phyloP scores from a whole-genome alignment of 805 yeast genomes.

The Helenozyma rhizophorensis region DNA sequence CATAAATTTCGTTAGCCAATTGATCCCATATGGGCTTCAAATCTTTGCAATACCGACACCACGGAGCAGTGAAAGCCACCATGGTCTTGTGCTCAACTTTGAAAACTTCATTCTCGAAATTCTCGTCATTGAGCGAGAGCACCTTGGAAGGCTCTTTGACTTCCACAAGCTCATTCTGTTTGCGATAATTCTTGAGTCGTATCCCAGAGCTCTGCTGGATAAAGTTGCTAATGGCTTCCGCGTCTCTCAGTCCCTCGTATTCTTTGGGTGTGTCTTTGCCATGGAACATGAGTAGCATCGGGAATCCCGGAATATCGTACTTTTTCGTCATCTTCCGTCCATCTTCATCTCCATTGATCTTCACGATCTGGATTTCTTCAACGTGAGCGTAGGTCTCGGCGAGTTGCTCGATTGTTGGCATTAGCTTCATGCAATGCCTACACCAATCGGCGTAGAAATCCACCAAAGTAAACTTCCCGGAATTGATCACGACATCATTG shows the following conservation, averaged over 20 bases:
- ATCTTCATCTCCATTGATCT: conserved; percentile 56
- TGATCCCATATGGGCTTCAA: conserved; percentile 48
- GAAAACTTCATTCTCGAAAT: conserved; percentile 39
- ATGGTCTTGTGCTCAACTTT: conserved; percentile 28
- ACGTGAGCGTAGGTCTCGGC: conserved; percentile 26
- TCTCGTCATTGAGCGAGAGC: conserved; percentile 17
- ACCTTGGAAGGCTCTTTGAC: conserved; percentile 5
- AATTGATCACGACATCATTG: conserved; percentile 50
- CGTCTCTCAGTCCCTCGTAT: conserved; percentile 51
- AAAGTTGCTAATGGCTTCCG: conserved; percentile 50
- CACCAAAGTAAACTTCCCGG: conserved; percentile 45
- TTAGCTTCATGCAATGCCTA: conserved; percentile 57
- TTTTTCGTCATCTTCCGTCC: conserved; percentile 47
- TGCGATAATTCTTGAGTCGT: conserved; percentile 8
- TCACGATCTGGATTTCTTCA: conserved; percentile 44
- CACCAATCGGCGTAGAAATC: conserved; percentile 68
- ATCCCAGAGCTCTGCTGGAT: conserved; percentile 36
- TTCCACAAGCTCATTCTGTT: conserved; percentile 1
- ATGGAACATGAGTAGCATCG: conserved; percentile 58
- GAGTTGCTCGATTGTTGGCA: conserved; percentile 38
- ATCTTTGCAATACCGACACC: conserved; percentile 57
- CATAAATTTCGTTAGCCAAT: conserved; percentile 46
- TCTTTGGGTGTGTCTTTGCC: conserved; percentile 48
- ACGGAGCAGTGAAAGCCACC: conserved; percentile 54
- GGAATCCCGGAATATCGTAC: conserved; percentile 59